Evolutionary conservation across 805 yeast genomes (phyloP).

Genomic region (Ogataea allantospora): DNA sequence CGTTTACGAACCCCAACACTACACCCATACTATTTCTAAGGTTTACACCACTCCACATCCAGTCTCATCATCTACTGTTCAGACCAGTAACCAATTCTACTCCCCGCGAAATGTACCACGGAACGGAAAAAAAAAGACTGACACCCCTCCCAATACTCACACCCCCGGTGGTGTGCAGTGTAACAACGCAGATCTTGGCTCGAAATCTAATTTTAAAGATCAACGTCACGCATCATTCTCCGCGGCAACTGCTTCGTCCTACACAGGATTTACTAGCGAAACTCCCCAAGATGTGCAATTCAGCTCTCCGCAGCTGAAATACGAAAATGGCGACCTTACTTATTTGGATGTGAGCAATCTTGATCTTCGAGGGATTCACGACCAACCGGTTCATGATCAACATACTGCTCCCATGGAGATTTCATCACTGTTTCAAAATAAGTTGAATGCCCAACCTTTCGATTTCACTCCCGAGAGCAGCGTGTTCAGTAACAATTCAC

Average conservation of each 20-base stretch:
- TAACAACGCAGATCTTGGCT: slow-evolving; percentile 1
- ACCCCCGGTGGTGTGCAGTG: slow-evolving; percentile 8
- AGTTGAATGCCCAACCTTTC: slow-evolving; percentile 7
- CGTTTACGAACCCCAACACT: slow-evolving; percentile 11
- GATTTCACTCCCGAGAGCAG: slow-evolving; percentile 16
- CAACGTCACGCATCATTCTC: slow-evolving; percentile 59
- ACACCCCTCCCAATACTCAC: slow-evolving; percentile 19
- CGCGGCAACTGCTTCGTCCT: slow-evolving; percentile 60
- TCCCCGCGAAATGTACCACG: slow-evolving; percentile 17
- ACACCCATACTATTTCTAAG: slow-evolving; percentile 13
- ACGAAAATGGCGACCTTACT: slow-evolving; percentile 31
- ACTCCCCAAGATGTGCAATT: slow-evolving; percentile 74
- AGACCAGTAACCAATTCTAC: slow-evolving; percentile 16
- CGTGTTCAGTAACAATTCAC: slow-evolving; percentile 11
- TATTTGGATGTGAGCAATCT: slow-evolving; percentile 34
- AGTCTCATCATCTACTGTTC: slow-evolving; percentile 17
- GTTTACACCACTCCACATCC: slow-evolving; percentile 22
- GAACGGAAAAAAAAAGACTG: slow-evolving; percentile 13
- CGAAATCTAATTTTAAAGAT: slow-evolving; percentile 25
- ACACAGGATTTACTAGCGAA: slow-evolving; percentile 45
- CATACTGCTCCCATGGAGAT: slow-evolving; percentile 10
- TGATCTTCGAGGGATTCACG: slow-evolving; percentile 26
- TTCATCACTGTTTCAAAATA: slow-evolving; percentile 11
- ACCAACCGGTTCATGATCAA: slow-evolving; percentile 11
- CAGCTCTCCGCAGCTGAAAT: slow-evolving; percentile 67